phyloP scores from a whole-genome alignment of 306 rosid genomes.

The Casuarina glauca region DNA sequence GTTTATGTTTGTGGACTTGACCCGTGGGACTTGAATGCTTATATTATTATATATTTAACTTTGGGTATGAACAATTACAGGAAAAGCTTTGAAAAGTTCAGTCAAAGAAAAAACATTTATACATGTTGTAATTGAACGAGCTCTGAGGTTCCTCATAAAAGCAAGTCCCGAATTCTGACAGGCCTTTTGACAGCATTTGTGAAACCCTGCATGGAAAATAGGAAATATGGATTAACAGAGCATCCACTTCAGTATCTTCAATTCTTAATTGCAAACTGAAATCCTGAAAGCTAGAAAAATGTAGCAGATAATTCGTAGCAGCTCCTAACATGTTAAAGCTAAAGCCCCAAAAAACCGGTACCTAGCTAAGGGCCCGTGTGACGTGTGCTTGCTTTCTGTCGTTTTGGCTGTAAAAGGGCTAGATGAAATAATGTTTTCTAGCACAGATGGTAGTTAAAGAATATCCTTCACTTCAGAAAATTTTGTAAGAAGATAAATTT shows the following conservation, averaged over 20 bases:
- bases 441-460: neutral
- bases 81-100: neutral
- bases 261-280: neutral
- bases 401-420: neutral
- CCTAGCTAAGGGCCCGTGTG: neutral
- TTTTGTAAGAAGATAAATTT: neutral
- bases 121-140: neutral
- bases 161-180: slow-evolving; percentile 82
- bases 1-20: neutral
- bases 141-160: slow-evolving; percentile 33
- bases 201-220: slow-evolving; percentile 63
- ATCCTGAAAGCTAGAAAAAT: neutral
- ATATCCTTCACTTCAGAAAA: neutral
- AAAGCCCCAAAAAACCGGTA: neutral
- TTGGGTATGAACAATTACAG: neutral
- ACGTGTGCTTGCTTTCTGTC: neutral
- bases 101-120: neutral
- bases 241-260: neutral
- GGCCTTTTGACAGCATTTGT: slow-evolving; percentile 94
- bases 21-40: neutral
- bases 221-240: neutral
- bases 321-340: neutral
- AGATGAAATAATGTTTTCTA: neutral
- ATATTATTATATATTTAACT: slow-evolving; percentile 6
- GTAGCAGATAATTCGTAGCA: neutral